These are phyloP conservation scores for Trichoderma oligosporum DNA, from an alignment of 2,329 filamentous ascomycete species.

Conservation along the genomic window DNA sequence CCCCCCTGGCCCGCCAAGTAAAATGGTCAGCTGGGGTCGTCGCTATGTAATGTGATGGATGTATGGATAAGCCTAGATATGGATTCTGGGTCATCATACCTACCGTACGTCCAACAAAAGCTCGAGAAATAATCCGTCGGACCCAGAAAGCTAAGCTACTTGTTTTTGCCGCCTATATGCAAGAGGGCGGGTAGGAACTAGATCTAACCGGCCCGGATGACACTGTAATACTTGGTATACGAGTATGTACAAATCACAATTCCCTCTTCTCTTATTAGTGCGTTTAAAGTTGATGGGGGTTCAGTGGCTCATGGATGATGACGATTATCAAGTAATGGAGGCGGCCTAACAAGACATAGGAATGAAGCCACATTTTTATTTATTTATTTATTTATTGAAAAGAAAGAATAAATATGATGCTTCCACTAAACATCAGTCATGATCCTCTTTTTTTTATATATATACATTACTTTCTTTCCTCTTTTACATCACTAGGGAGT, in stretches of 20 bases:
- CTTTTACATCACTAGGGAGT: background rate
- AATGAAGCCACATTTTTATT: background rate
- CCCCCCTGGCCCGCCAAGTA: slow-evolving; percentile 5
- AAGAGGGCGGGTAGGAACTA: slow-evolving; percentile 15
- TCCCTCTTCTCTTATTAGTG: slow-evolving; percentile 11
- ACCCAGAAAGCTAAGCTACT: background rate
- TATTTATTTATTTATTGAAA: too few relatives aligned
- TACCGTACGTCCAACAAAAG: background rate
- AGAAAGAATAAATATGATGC: background rate
- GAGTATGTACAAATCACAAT: background rate
- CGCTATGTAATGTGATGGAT: slow-evolving; percentile 8
- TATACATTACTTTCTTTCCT: too few relatives aligned
- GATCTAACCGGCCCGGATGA: slow-evolving; percentile 16
- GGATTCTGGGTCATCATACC: too few relatives aligned
- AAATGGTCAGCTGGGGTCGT: slow-evolving; percentile 12
- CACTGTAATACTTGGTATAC: too few relatives aligned
- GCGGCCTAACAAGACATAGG: background rate
- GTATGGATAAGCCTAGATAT: slow-evolving; percentile 7
- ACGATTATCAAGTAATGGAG: too few relatives aligned
- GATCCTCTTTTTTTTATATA: background rate
- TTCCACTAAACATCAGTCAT: background rate
- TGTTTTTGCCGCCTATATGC: slow-evolving; percentile 17
- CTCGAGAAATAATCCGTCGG: slow-evolving; percentile 11
- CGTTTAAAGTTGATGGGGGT: background rate
- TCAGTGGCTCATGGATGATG: background rate